Base-by-base conservation (phyloP, 345 rosid species). In the Citrus cavaleriei region DNA sequence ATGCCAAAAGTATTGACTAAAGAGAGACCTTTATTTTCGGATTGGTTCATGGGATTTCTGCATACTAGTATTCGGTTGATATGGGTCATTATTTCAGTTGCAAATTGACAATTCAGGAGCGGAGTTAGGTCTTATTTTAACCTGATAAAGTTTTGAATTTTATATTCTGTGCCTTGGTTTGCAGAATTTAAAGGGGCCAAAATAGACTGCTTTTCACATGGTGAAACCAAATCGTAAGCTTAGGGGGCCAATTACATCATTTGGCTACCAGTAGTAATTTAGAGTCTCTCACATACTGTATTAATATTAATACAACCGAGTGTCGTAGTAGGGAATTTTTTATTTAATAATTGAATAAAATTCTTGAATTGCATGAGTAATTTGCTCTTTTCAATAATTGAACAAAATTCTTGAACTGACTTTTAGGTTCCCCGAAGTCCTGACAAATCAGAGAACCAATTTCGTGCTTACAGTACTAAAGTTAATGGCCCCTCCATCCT, bases 401-500 rank as follows among this genome's bases (percentile, higher is more conserved):
- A 14, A 38, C 3, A 24, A 67, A 74, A 62, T 5, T 18, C 10
- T 25, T 60, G 9, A 42, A 61, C 35, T 27, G 42, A 55, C 77
- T 51, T 74, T 40, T 84, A 87, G 90, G 86, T 74, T 35, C 67
- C 69, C 60, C 69, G 68, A 63, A 78, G 76, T 76, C 81, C 75
- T 25, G 59, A 66, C 4, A 85, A 80, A 73, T 81, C 76, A 74
- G 77, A 81, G 75, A 68, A 63, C 68, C 77, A 51, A 21, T 72
- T 75, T 42, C 72, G 63, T 58, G 72, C 65, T 64, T 77, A 73
- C 75, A 78, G 82, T 82, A 65, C 83, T 30, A 84, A 84, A 76
- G 74, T 76, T 73, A 86, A 87, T 82, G 91, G 86, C 37, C 71
- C 86, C 54, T 83, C 87, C 30, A 81, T 79, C 79, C 82, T 81